Evolutionary conservation across 108 stramenopile species (phyloP), one percentile per base, ranked within the genome.

Genomic region (Cylindrotheca closterium): DNA sequence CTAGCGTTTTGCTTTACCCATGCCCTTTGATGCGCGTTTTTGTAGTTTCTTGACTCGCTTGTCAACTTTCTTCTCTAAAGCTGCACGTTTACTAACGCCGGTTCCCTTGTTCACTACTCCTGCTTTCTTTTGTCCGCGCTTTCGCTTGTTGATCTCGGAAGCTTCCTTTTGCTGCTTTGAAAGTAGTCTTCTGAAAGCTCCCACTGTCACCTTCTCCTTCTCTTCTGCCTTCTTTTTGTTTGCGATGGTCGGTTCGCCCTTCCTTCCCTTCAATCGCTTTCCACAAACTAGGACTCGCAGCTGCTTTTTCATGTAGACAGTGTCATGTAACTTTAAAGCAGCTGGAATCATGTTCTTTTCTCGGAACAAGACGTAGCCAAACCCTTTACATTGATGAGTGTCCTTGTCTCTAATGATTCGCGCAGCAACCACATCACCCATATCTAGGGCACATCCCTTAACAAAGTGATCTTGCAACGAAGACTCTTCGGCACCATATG

Each of bases 381-480:
- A 88, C 19, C 92, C 92, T 65, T 88, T 88, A 55, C 88, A 93
- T 57, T 80, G 76, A 45, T 72, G 75, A 0, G 88, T 89, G 45
- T 88, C 83, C 57, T 76, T 82, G 63, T 93, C 92, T 37, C 92
- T 82, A 45, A 93, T 65, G 45, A 93, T 88, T 1, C 92, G 82
- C 3, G 89, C 87, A 19, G 77, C 83, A 26, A 76, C 70, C 25
- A 89, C 72, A 42, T 81, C 79, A 12, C 52, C 67, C 22, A 55
- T 69, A 21, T 82, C 72, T 24, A 71, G 59, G 2, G 61, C 67
- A 50, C 74, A 78, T 8, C 73, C 72, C 24, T 74, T 30, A 17
- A 70, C 47, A 68, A 93, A 93, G 52, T 86, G 85, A 23, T 73
- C 56, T 30, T 79, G 76, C 45, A 93, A 51, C 2, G 79, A 65